Evolutionary conservation across 805 yeast genomes (phyloP).

Genomic region (Wickerhamomyces chambardii): DNA sequence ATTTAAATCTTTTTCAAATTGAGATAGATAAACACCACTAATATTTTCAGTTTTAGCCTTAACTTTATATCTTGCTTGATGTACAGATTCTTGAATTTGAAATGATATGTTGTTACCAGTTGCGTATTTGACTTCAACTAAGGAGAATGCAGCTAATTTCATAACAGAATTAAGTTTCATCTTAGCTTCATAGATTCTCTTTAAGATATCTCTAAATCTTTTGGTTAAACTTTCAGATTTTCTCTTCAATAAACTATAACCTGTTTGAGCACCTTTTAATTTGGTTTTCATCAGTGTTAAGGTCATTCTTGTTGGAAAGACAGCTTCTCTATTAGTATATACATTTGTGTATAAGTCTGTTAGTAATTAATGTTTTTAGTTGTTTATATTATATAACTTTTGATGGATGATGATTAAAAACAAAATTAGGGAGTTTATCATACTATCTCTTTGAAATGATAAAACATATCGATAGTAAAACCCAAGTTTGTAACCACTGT

Average conservation of each 20-base stretch:
- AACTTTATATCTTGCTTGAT: slow-evolving; percentile 83
- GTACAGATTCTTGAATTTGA: slow-evolving; percentile 93
- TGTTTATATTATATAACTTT: neutral
- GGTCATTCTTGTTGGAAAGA: slow-evolving; percentile 97
- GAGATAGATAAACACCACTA: slow-evolving; percentile 90
- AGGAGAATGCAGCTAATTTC: slow-evolving; percentile 97
- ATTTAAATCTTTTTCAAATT: slow-evolving; percentile 79
- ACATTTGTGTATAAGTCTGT: no score
- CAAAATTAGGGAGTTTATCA: no score
- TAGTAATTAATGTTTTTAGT: neutral
- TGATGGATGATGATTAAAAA: neutral
- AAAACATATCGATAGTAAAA: no score
- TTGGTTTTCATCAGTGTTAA: slow-evolving; percentile 91
- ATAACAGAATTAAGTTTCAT: slow-evolving; percentile 96
- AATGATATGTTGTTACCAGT: slow-evolving; percentile 94
- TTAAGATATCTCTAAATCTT: slow-evolving; percentile 92
- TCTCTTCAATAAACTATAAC: slow-evolving; percentile 87
- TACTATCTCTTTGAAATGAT: no score
- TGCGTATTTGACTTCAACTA: slow-evolving; percentile 96
- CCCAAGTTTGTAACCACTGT: no score
- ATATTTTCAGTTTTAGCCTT: slow-evolving; percentile 93
- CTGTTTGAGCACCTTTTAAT: slow-evolving; percentile 95
- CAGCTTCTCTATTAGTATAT: slow-evolving; percentile 84
- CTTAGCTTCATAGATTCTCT: slow-evolving; percentile 89
- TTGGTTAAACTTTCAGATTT: slow-evolving; percentile 96